These are phyloP conservation scores for Stemphylium vesicarium DNA, from an alignment of 2,329 filamentous ascomycete genomes.

Conservation along the genomic window DNA sequence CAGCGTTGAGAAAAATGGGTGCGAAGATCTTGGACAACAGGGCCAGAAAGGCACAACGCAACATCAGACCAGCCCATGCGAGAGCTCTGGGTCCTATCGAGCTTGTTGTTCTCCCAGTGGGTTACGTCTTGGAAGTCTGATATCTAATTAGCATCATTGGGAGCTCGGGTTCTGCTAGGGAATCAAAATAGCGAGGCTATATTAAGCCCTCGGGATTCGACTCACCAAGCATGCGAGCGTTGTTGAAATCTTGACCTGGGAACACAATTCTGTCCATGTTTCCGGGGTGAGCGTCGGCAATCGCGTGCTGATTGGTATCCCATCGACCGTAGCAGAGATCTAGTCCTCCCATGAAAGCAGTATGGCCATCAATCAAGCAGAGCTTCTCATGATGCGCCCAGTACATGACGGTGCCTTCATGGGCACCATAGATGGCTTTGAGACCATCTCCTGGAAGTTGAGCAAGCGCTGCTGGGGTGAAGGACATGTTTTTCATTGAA, in stretches of 20 bases:
- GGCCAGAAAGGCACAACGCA: constrained; percentile 75
- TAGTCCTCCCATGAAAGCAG: constrained; percentile 89
- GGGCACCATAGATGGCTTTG: constrained; percentile 80
- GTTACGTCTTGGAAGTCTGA: constrained; percentile 74
- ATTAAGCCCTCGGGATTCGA: background rate
- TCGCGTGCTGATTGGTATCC: constrained; percentile 85
- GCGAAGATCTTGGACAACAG: constrained; percentile 75
- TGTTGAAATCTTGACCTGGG: constrained; percentile 92
- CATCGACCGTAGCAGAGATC: constrained; percentile 87
- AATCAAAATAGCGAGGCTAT: background rate
- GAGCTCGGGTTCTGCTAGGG: background rate
- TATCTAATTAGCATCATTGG: constrained; percentile 17
- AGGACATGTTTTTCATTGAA: constrained; percentile 62
- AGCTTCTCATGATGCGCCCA: constrained; percentile 97
- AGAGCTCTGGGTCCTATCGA: constrained; percentile 78
- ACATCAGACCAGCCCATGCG: constrained; percentile 96
- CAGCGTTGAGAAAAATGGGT: constrained; percentile 85
- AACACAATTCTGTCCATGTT: constrained; percentile 79
- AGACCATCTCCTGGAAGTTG: constrained; percentile 75
- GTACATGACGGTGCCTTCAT: constrained; percentile 81
- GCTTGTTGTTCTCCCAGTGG: constrained; percentile 84
- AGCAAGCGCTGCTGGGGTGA: constrained; percentile 62
- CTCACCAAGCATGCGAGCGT: constrained; percentile 77
- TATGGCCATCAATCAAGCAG: constrained; percentile 76
- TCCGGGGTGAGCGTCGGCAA: constrained; percentile 81